A percentile compares a stretch with the other conserved stretches of the same genome.
phyloP scores from a whole-genome alignment of 2,329 filamentous ascomycete species.

The Dactylellina cionopaga region DNA sequence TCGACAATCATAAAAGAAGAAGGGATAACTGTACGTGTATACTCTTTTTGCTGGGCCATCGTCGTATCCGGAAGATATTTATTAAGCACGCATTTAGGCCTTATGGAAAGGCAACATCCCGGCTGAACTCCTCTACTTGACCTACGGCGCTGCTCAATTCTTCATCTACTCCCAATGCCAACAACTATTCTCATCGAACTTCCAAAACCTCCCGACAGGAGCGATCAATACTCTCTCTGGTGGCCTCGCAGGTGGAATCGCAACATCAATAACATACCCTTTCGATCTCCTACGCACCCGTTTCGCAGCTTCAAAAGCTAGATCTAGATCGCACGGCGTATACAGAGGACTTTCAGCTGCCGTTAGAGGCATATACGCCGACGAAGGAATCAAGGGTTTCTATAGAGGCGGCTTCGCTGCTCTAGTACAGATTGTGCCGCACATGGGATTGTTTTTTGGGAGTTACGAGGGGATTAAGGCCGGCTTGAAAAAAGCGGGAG shows the following conservation, averaged over 20 bases:
- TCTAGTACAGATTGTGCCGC: conserved; percentile 87
- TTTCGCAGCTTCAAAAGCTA: conserved; percentile 75
- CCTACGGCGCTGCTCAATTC: conserved; percentile 90
- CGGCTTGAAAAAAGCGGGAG: not conserved
- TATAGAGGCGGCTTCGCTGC: conserved; percentile 87
- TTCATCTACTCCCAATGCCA: conserved; percentile 80
- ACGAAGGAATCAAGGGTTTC: conserved; percentile 82
- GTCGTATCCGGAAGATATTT: not conserved
- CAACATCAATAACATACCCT: conserved; percentile 87
- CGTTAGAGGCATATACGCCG: conserved; percentile 68
- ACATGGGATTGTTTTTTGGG: conserved; percentile 96
- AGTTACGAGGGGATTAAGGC: conserved; percentile 74
- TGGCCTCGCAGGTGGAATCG: conserved; percentile 80
- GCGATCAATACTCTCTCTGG: conserved; percentile 80
- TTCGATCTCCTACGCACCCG: conserved; percentile 91
- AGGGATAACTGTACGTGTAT: conserved; percentile 72
- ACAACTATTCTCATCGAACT: conserved; percentile 61
- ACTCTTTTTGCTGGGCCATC: not conserved
- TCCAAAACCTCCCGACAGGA: conserved; percentile 66
- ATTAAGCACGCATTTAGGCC: conserved; percentile 61
- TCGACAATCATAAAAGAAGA: conserved; percentile 80
- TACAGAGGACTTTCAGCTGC: conserved; percentile 8
- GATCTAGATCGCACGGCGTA: not conserved
- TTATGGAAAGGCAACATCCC: conserved; percentile 99
- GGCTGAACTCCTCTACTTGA: conserved; percentile 91